These are phyloP conservation scores for Salix purpurea DNA, from an alignment of 345 rosid species.

Conservation along the genomic window DNA sequence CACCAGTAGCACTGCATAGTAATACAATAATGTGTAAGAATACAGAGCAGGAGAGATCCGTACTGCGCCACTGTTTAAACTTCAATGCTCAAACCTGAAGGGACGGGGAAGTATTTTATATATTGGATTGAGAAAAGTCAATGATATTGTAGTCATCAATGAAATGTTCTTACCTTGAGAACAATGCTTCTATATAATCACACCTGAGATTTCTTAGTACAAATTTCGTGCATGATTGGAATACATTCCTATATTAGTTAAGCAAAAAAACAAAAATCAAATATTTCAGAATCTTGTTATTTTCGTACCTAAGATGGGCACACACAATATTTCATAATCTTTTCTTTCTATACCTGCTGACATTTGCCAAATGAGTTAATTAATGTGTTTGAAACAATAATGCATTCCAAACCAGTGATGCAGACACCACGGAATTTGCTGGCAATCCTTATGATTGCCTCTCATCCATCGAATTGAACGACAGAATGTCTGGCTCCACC, in stretches of 20 bases:
- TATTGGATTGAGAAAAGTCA: neutral
- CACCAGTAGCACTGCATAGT: neutral
- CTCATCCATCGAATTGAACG: conserved; percentile 1
- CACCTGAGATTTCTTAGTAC: too few relatives aligned
- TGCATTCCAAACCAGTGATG: neutral
- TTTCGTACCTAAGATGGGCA: too few relatives aligned
- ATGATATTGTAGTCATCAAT: neutral
- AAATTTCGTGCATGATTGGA: too few relatives aligned
- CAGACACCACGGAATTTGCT: neutral
- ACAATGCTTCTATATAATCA: too few relatives aligned
- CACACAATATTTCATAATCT: too few relatives aligned
- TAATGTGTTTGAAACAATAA: too few relatives aligned
- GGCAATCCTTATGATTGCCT: neutral
- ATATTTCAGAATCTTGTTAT: too few relatives aligned
- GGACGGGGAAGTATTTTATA: neutral
- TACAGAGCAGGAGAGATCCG: neutral
- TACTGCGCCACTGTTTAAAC: neutral
- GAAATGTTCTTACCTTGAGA: too few relatives aligned
- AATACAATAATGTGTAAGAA: neutral
- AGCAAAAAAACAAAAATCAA: too few relatives aligned
- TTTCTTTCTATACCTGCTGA: too few relatives aligned
- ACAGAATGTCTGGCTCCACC: neutral
- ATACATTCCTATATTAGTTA: too few relatives aligned
- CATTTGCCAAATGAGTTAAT: too few relatives aligned
- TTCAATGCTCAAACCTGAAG: neutral